phyloP scores from a whole-genome alignment of 176 grass and related monocot species.

The Hordeum vulgare region MorexV3_pseudomolecules_assembly NC_058520.1:491450994-491451493 shows the following conservation, averaged over 20 bases:
- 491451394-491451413: neutral
- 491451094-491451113: neutral
- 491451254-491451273: neutral
- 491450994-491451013: neutral
- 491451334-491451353: neutral
- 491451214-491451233: neutral
- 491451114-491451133: neutral
- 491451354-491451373: neutral
- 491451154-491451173: neutral
- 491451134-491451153: neutral
- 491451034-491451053: neutral
- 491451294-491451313: neutral
- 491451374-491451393: neutral
- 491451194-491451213: neutral
- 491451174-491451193: neutral
- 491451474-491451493: neutral
- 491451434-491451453: neutral
- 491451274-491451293: neutral
- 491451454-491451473: neutral
- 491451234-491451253: neutral
- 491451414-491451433: neutral
- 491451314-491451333: neutral
- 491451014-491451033: neutral
- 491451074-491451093: neutral
- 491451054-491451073: neutral